Conservation (phyloP, 306 rosid species). For the Cucurbita argyrosperma region DNA sequence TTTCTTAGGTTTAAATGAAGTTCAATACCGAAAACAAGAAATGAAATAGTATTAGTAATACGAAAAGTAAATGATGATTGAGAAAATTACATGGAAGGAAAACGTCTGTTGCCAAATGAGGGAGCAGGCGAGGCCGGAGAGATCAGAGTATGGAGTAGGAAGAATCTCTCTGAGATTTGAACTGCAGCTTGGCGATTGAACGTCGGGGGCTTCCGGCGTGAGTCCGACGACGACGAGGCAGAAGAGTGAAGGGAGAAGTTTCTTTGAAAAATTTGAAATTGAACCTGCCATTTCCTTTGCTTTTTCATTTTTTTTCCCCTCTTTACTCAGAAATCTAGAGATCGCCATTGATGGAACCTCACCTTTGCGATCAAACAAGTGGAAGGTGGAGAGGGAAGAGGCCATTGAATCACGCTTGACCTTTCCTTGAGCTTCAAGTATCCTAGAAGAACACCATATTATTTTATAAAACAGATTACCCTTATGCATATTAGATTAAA, state of each 20-base stretch:
- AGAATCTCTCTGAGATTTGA: background rate
- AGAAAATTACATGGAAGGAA: background rate
- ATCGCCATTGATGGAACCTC: background rate
- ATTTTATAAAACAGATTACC: too few species aligned
- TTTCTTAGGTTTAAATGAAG: too few species aligned
- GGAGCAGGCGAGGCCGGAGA: background rate
- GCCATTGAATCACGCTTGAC: background rate
- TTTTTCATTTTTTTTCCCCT: background rate
- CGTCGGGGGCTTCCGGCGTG: background rate
- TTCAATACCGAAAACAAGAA: too few species aligned
- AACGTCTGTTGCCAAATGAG: background rate
- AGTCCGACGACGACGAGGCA: background rate
- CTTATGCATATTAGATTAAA: too few species aligned
- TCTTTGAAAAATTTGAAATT: background rate
- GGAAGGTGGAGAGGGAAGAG: background rate
- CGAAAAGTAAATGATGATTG: background rate
- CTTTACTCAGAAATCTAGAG: background rate
- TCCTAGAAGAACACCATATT: background rate
- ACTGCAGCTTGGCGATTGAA: background rate
- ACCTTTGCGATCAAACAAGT: background rate
- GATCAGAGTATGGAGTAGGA: constrained; percentile 1
- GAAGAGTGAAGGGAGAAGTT: background rate
- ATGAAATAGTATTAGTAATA: too few species aligned
- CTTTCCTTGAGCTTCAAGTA: background rate
- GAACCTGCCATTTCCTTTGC: background rate